Conservation (phyloP, 2,329 filamentous ascomycete species). For the Exutisphaerella laricina region DNA sequence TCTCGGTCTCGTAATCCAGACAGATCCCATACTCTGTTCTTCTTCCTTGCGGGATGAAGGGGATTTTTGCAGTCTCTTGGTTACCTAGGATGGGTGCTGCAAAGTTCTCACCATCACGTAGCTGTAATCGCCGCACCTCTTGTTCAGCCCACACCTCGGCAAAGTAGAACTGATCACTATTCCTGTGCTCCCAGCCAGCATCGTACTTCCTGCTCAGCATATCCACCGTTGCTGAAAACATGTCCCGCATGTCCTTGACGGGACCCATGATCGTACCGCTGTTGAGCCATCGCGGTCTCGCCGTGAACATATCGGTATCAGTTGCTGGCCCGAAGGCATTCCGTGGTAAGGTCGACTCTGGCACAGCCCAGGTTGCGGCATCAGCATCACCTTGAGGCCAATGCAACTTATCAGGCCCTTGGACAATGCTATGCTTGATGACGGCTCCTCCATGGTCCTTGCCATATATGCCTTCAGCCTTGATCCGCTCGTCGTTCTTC, state of each 20-base stretch:
- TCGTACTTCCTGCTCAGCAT: slow-evolving; percentile 19
- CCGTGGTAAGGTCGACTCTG: slow-evolving; percentile 21
- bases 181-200: slow-evolving; percentile 12
- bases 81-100: slow-evolving; percentile 4
- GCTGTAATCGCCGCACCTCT: slow-evolving; percentile 38
- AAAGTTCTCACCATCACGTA: slow-evolving; percentile 10
- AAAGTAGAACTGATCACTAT: slow-evolving; percentile 44
- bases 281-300: slow-evolving; percentile 41
- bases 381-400: slow-evolving; percentile 25
- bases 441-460: slow-evolving; percentile 12
- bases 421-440: slow-evolving; percentile 26
- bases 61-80: slow-evolving; percentile 11
- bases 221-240: slow-evolving; percentile 35
- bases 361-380: slow-evolving; percentile 29
- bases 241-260: slow-evolving; percentile 24
- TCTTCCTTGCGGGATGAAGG: slow-evolving; percentile 11
- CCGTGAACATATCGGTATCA: slow-evolving; percentile 32
- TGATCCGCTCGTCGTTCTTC: slow-evolving; percentile 46
- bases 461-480: slow-evolving; percentile 17
- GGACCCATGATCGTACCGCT: slow-evolving; percentile 42
- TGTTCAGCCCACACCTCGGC: slow-evolving; percentile 50
- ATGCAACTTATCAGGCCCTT: slow-evolving; percentile 30
- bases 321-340: slow-evolving; percentile 32
- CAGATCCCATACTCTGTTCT: slow-evolving; percentile 23
- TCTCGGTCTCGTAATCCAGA: slow-evolving; percentile 22